Evolutionary conservation across 2,329 filamentous ascomycete genomes (phyloP).

Genomic region (Claviceps pazoutovae): DNA sequence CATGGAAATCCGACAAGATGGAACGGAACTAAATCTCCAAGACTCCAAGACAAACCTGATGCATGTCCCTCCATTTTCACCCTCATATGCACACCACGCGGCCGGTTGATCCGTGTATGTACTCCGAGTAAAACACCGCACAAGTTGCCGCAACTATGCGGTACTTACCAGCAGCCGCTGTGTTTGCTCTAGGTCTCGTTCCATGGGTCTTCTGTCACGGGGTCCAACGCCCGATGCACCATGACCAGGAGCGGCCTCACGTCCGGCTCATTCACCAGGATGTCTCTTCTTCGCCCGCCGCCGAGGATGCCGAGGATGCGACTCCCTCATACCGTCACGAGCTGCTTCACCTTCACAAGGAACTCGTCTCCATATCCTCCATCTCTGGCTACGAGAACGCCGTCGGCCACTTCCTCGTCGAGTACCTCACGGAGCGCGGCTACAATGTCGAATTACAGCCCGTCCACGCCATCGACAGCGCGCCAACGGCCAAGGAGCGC

Average conservation of each 20-base stretch:
- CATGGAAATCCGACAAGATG: no score
- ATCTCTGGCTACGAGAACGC: conserved; percentile 54
- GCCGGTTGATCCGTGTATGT: not conserved
- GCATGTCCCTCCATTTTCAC: no score
- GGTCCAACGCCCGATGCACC: conserved; percentile 4
- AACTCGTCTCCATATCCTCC: conserved; percentile 61
- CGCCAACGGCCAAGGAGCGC: conserved; percentile 15
- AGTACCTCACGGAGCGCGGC: conserved; percentile 42
- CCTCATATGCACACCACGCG: no score
- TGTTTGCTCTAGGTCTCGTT: conserved; percentile 3
- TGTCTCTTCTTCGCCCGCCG: not conserved
- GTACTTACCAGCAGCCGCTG: conserved; percentile 2
- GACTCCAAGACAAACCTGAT: no score
- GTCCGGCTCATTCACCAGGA: not conserved
- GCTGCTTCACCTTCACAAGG: conserved; percentile 60
- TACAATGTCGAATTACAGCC: conserved; percentile 31
- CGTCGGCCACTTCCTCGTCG: conserved; percentile 54
- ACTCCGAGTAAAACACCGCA: not conserved
- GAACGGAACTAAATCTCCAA: no score
- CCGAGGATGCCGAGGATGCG: conserved; percentile 6
- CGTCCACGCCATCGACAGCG: conserved; percentile 20
- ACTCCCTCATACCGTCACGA: conserved; percentile 26
- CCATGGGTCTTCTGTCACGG: conserved; percentile 5
- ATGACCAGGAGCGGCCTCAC: not conserved
- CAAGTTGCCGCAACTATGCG: not conserved